These are phyloP conservation scores for Kodamaea leandrae DNA, from an alignment of 805 yeast species.

Conservation along the genomic window DNA sequence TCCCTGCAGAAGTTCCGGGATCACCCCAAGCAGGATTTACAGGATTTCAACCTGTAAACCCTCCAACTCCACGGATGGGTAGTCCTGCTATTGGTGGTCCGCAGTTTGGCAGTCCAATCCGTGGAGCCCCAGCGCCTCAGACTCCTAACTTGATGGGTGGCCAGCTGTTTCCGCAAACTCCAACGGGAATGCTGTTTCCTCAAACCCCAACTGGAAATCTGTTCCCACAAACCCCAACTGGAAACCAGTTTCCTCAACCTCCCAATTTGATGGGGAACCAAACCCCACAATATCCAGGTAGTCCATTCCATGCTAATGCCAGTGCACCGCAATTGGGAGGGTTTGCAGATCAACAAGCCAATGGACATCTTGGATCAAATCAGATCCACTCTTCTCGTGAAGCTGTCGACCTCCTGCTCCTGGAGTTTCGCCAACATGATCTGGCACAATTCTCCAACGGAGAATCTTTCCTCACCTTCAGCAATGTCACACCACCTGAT, in stretches of 20 bases:
- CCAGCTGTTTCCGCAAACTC: neutral
- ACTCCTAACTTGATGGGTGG: too few relatives aligned
- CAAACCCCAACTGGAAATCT: neutral
- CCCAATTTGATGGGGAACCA: neutral
- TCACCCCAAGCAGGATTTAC: neutral
- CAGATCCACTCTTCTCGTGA: neutral
- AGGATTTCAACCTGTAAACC: too few relatives aligned
- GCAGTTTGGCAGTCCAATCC: neutral
- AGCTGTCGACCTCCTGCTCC: constrained; percentile 10
- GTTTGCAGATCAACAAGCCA: neutral
- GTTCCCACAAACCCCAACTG: neutral
- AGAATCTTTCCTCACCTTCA: constrained; percentile 62
- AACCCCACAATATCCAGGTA: neutral
- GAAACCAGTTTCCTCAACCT: neutral
- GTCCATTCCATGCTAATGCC: neutral
- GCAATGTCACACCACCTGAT: constrained; percentile 78
- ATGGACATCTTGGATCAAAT: neutral
- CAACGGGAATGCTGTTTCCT: neutral
- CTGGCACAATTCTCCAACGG: constrained; percentile 13
- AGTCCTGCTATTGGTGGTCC: constrained; percentile 1
- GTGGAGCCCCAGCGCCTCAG: neutral
- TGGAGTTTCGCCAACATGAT: constrained; percentile 19
- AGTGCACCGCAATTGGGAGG: neutral
- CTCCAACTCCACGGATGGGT: neutral
- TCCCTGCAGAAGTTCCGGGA: neutral